Evolutionary conservation across 2,329 filamentous ascomycete genomes (phyloP).

Genomic region (Sporothrix inflata): DNA sequence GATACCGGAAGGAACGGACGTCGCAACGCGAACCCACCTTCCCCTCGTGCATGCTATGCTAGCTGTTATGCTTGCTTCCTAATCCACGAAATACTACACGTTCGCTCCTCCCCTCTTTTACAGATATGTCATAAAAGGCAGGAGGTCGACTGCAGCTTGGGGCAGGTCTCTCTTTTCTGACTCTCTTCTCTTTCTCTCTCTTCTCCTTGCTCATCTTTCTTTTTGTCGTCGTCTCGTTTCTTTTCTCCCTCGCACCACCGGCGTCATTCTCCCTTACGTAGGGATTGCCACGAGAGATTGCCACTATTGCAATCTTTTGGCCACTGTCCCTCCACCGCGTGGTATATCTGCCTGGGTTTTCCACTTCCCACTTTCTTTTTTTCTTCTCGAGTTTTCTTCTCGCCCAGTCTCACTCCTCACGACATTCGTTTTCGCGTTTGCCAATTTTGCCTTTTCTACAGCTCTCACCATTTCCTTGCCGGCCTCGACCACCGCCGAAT

Average conservation of each 20-base stretch:
- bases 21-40: background rate
- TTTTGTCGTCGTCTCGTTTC: background rate
- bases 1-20: slow-evolving; percentile 21
- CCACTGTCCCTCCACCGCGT: background rate
- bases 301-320: background rate
- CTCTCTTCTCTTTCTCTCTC: background rate
- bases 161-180: background rate
- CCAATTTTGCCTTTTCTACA: background rate
- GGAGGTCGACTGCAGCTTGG: background rate
- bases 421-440: background rate
- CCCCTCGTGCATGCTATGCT: background rate
- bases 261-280: background rate
- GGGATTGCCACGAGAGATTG: slow-evolving; percentile 3
- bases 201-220: background rate
- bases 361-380: background rate
- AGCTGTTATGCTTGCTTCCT: slow-evolving; percentile 6
- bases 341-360: background rate
- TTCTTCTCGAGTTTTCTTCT: background rate
- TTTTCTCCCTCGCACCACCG: background rate
- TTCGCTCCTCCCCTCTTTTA: background rate
- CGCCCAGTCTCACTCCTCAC: background rate
- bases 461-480: background rate
- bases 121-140: background rate
- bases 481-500: no score
- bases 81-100: background rate